Percentiles rank a stretch among this genome's conserved stretches.
These are phyloP conservation scores for Diatrype stigma DNA, from an alignment of 2,329 filamentous ascomycete species.

Conservation along the genomic window DNA sequence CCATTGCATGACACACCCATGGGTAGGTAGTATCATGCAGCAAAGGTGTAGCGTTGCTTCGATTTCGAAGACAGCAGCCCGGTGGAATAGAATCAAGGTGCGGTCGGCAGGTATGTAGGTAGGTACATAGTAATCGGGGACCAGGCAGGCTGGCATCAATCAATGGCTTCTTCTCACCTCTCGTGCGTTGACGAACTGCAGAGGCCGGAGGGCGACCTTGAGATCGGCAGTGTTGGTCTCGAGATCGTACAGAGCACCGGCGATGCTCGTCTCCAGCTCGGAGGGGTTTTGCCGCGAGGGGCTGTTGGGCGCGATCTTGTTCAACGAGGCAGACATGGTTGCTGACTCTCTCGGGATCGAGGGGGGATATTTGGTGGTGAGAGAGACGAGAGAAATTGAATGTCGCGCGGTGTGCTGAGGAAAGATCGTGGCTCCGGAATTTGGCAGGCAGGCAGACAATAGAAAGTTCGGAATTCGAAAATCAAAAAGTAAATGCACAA, in stretches of 20 bases:
- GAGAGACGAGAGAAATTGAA: conserved; percentile 8
- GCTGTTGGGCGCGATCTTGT: conserved; percentile 99
- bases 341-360: conserved; percentile 33
- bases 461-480: not conserved
- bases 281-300: conserved; percentile 92
- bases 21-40: not conserved
- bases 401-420: not conserved
- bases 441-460: too few relatives aligned
- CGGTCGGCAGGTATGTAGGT: conserved; percentile 13
- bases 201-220: conserved; percentile 90
- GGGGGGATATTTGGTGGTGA: conserved; percentile 5
- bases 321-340: conserved; percentile 70
- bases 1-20: conserved; percentile 15
- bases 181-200: conserved; percentile 98
- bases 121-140: conserved; percentile 8
- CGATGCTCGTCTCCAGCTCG: conserved; percentile 96
- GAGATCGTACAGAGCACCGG: conserved; percentile 95
- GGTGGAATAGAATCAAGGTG: conserved; percentile 24
- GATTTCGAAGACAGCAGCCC: conserved; percentile 5
- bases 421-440: not conserved
- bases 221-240: conserved; percentile 99
- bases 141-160: conserved; percentile 10
- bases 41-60: not conserved
- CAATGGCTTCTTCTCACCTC: conserved; percentile 72
- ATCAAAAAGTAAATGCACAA: not conserved